phyloP scores from a whole-genome alignment of 2,329 filamentous ascomycete genomes.

The Hyphodiscus sp. region DNA sequence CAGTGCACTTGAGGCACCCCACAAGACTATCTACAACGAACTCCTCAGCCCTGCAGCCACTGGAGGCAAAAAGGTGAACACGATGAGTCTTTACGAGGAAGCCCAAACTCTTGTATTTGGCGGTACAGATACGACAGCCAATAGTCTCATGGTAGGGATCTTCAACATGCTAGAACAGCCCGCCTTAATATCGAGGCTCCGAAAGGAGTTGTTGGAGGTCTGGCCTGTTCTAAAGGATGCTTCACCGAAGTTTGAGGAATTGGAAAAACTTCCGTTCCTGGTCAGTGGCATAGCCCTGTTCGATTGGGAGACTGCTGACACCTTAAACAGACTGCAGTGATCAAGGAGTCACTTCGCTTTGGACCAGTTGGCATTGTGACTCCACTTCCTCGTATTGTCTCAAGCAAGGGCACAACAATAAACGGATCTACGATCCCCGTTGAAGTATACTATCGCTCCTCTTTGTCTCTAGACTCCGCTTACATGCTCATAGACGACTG shows the following conservation, averaged over 20 bases:
- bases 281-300: background rate
- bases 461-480: background rate
- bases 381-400: constrained; percentile 66
- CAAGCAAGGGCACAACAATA: constrained; percentile 54
- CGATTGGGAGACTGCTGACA: background rate
- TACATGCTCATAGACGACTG: constrained; percentile 2
- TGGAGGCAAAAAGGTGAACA: constrained; percentile 18
- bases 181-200: constrained; percentile 29
- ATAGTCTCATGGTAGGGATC: constrained; percentile 35
- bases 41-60: constrained; percentile 28
- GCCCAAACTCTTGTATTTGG: constrained; percentile 40
- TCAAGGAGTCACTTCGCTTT: constrained; percentile 73
- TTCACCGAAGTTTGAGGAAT: constrained; percentile 27
- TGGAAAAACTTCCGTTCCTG: constrained; percentile 32
- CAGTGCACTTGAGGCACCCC: constrained; percentile 23
- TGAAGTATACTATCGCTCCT: constrained; percentile 32
- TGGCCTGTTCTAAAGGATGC: constrained; percentile 31
- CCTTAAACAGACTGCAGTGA: constrained; percentile 30
- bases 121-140: constrained; percentile 39
- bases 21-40: constrained; percentile 32
- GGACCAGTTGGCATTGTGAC: constrained; percentile 62
- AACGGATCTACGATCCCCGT: constrained; percentile 53
- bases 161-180: constrained; percentile 35
- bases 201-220: constrained; percentile 31
- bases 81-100: constrained; percentile 35